Conservation (phyloP, 768 basidiomycete genomes). For the Chlorophyllum brunneum region DNA sequence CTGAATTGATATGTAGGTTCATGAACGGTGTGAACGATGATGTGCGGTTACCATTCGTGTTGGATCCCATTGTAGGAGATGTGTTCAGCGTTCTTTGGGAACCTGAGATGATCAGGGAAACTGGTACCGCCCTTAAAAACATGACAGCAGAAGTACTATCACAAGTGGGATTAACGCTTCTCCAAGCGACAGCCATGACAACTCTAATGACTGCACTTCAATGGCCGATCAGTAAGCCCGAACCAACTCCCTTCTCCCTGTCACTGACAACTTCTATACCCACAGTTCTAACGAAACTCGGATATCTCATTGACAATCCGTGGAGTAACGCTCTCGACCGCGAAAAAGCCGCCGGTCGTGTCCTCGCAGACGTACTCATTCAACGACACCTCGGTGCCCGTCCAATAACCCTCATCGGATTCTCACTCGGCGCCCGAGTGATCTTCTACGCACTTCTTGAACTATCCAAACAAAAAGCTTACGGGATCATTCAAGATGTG, state of each 20-base stretch:
- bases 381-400: conserved; percentile 92
- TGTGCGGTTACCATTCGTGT: conserved; percentile 90
- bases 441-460: conserved; percentile 97
- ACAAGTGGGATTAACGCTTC: conserved; percentile 85
- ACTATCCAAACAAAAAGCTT: conserved; percentile 82
- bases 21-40: conserved; percentile 89
- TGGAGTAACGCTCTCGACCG: conserved; percentile 98
- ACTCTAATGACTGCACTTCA: conserved; percentile 92
- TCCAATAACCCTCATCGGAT: conserved; percentile 93
- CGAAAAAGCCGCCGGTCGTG: conserved; percentile 84
- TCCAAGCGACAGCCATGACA: conserved; percentile 92
- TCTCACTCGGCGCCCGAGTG: conserved; percentile 92
- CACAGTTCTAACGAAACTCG: conserved; percentile 90
- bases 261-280: background rate
- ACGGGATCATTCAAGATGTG: conserved; percentile 94
- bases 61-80: conserved; percentile 95
- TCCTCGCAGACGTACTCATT: conserved; percentile 87
- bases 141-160: conserved; percentile 88
- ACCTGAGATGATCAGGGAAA: conserved; percentile 98
- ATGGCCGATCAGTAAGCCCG: conserved; percentile 97
- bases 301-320: conserved; percentile 97
- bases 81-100: conserved; percentile 98
- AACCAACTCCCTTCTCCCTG: conserved; percentile 17
- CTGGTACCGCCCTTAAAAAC: conserved; percentile 89
- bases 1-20: conserved; percentile 52